Evolutionary conservation across 2,329 filamentous ascomycete species (phyloP).

Genomic region (Colletotrichum graminicola): DNA sequence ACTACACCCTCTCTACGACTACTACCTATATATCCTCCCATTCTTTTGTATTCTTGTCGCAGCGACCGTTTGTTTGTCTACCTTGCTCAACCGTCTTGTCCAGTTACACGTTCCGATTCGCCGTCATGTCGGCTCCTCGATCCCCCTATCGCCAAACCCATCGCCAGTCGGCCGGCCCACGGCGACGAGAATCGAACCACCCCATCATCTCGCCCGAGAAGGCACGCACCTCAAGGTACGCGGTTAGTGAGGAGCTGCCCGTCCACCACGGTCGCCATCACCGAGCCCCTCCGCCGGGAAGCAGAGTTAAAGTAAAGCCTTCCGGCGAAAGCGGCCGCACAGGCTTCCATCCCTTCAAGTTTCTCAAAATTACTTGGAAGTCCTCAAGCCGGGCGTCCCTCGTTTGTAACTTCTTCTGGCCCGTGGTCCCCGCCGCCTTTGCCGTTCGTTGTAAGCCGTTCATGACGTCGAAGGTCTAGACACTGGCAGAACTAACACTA

Average conservation of each 20-base stretch:
- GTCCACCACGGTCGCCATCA: slow-evolving; percentile 28
- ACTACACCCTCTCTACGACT: background rate
- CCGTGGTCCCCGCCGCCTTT: slow-evolving; percentile 78
- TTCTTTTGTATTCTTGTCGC: background rate
- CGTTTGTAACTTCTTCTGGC: slow-evolving; percentile 79
- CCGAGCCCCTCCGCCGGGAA: slow-evolving; percentile 24
- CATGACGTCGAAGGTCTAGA: too few species aligned
- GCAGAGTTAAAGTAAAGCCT: slow-evolving; percentile 62
- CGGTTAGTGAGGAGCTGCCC: slow-evolving; percentile 18
- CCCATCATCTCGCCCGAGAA: slow-evolving; percentile 29
- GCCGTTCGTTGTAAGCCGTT: slow-evolving; percentile 61
- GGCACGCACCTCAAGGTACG: slow-evolving; percentile 16
- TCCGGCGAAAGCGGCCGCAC: slow-evolving; percentile 67
- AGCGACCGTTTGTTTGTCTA: background rate
- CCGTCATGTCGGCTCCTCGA: slow-evolving; percentile 38
- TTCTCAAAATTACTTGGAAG: slow-evolving; percentile 72
- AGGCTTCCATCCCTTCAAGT: slow-evolving; percentile 74
- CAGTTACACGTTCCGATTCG: background rate
- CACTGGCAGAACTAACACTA: slow-evolving; percentile 3
- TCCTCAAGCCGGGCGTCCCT: slow-evolving; percentile 74
- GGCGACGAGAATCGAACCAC: slow-evolving; percentile 29
- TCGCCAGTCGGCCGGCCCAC: slow-evolving; percentile 27
- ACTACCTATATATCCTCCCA: background rate
- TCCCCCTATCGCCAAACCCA: slow-evolving; percentile 38
- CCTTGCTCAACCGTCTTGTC: background rate